Conservation (phyloP, 805 yeast species). For the Candida maltosa region DNA sequence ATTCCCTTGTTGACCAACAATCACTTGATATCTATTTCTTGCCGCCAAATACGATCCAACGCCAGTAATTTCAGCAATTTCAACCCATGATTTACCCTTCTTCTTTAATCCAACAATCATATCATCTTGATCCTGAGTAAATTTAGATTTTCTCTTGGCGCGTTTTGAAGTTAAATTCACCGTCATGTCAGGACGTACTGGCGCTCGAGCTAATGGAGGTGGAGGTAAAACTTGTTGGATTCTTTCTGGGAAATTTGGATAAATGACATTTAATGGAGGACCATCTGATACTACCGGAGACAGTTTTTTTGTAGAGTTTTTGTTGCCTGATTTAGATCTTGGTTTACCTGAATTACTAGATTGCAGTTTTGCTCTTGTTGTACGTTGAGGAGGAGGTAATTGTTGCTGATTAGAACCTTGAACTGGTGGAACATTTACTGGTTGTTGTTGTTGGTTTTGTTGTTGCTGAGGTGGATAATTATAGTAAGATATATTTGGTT, state of each 20-base stretch:
- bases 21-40: constrained; percentile 72
- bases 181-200: constrained; percentile 41
- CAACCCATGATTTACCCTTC: constrained; percentile 68
- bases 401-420: constrained; percentile 2
- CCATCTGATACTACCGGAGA: constrained; percentile 5
- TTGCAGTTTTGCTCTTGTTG: not conserved
- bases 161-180: constrained; percentile 45
- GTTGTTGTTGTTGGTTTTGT: constrained; percentile 3
- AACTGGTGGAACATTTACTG: not conserved
- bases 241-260: constrained; percentile 21
- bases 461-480: constrained; percentile 6
- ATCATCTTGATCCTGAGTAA: constrained; percentile 64
- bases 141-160: constrained; percentile 63
- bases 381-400: constrained; percentile 1
- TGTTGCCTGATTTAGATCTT: not conserved
- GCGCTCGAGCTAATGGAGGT: constrained; percentile 47
- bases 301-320: constrained; percentile 1
- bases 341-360: too few relatives aligned
- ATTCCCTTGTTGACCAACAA: constrained; percentile 77
- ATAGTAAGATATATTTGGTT: constrained; percentile 3
- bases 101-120: constrained; percentile 59
- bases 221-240: constrained; percentile 35
- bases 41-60: constrained; percentile 72
- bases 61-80: constrained; percentile 62
- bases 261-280: constrained; percentile 11